Evolutionary conservation across 495 filamentous ascomycete genomes (phyloP), one percentile per base, ranked within the genome.

Genomic region (Sordaria brevicollis): DNA sequence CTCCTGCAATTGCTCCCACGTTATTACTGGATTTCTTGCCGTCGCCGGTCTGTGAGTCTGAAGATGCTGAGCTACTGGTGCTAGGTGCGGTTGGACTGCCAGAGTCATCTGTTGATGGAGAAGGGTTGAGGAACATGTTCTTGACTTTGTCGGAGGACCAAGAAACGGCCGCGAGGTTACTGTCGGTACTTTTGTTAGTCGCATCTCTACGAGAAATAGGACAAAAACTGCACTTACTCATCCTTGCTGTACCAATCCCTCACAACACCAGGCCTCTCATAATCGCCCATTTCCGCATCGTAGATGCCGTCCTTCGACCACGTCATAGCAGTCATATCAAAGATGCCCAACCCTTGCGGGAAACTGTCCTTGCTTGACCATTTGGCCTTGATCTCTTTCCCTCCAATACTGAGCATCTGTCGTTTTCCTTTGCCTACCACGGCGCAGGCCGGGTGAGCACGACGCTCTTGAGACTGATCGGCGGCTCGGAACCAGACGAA

Each of bases 201-300:
- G 21, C 9, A 49, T 5, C n/a, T 25, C 41, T n/a, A n/a, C n/a
- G n/a, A n/a, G n/a, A n/a, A n/a, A 31, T 57, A 57, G 13, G 11
- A 49, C 19, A 49, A 4, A 17, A 9, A 54, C 1, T 29, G n/a
- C n/a, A 54, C 21, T 57, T 11, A 57, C 25, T 29, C 25, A 7
- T 21, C 49, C 5, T 31, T 57, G 49, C 15, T 57, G 5, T 73
- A 71, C 67, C 67, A 68, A 3, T 62, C 65, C 62, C 43, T 33
- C 21, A 73, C 36, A 17, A 65, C n/a, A 3, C 65, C 57, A 0
- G 72, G 67, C 35, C 67, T 65, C 35, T 69, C 21, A 35, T 73
- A 71, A 29, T 37, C 67, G 11, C 41, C 72, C 2, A 49, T 41
- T 1, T 65, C 34, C 9, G 72, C 72, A 62, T 69, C 38, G n/a